A percentile compares a stretch with the other conserved stretches of the same genome.
Conservation (phyloP, 23 red algal species). For the Cyanidiococcus yangmingshanensis region DNA sequence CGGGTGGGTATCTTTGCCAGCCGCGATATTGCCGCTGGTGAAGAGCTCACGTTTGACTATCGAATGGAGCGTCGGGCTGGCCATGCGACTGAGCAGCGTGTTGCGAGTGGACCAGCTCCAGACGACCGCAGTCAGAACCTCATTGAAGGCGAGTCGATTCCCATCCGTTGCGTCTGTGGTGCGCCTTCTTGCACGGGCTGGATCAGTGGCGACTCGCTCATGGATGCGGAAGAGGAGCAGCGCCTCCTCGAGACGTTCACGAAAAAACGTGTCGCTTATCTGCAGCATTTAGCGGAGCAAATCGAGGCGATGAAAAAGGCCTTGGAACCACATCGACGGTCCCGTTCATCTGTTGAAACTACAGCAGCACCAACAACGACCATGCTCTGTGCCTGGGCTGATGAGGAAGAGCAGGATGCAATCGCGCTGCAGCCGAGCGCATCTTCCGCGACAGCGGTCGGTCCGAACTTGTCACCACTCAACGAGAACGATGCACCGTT, state of each 20-base stretch:
- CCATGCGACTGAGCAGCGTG: constrained; percentile 1
- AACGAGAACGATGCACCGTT: neutral
- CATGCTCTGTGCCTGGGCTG: neutral
- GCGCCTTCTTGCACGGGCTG: neutral
- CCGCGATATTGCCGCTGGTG: constrained; percentile 43
- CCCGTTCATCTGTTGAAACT: neutral
- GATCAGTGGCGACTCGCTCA: constrained; percentile 3
- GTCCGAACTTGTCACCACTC: no score
- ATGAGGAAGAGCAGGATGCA: constrained; percentile 5
- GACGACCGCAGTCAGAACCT: neutral
- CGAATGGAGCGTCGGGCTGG: constrained; percentile 33
- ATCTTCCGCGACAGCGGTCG: no score
- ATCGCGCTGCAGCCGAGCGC: no score
- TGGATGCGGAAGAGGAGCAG: neutral
- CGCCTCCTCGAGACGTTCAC: neutral
- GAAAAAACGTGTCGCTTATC: neutral
- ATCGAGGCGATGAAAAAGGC: neutral
- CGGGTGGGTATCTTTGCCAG: constrained; percentile 75
- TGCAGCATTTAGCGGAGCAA: neutral
- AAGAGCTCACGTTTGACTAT: constrained; percentile 93
- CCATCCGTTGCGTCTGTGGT: neutral
- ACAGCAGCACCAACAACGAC: neutral
- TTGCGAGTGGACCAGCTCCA: neutral
- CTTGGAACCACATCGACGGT: neutral
- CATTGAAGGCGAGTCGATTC: neutral